Conservation (phyloP, 2,329 filamentous ascomycete genomes). For the Bipolaris cookei region DNA sequence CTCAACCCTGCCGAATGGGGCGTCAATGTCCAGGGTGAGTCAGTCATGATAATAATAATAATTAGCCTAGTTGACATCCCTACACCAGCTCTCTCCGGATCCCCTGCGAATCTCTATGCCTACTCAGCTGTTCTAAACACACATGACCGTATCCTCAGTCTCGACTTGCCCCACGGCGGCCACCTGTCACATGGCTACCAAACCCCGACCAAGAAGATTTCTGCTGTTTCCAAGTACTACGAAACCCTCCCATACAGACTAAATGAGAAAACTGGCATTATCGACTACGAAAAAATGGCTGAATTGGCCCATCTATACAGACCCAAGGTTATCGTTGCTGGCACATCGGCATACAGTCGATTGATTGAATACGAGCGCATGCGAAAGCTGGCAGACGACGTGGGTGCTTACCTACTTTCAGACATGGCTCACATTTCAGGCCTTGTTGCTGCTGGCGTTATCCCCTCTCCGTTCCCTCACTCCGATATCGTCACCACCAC, state of each 20-base stretch:
- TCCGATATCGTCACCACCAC: slow-evolving; percentile 98
- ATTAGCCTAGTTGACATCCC: slow-evolving; percentile 21
- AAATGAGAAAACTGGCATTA: slow-evolving; percentile 86
- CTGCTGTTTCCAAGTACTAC: slow-evolving; percentile 97
- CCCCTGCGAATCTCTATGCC: slow-evolving; percentile 77
- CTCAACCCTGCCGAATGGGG: slow-evolving; percentile 90
- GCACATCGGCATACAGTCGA: slow-evolving; percentile 97
- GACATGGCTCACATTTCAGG: slow-evolving; percentile 99
- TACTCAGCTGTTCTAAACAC: slow-evolving; percentile 92
- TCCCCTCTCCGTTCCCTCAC: slow-evolving; percentile 88
- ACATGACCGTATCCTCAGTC: slow-evolving; percentile 94
- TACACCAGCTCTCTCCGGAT: slow-evolving; percentile 75
- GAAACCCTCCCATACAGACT: slow-evolving; percentile 98
- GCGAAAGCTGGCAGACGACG: slow-evolving; percentile 91
- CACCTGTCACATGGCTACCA: slow-evolving; percentile 98
- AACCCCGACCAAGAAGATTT: slow-evolving; percentile 83
- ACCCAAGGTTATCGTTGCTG: slow-evolving; percentile 94
- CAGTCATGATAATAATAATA: background rate
- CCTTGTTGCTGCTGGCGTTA: slow-evolving; percentile 89
- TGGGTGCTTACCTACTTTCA: slow-evolving; percentile 92
- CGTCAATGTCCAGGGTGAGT: slow-evolving; percentile 89
- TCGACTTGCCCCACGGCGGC: slow-evolving; percentile 94
- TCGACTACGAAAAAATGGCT: slow-evolving; percentile 93
- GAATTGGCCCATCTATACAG: slow-evolving; percentile 91
- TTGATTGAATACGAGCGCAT: slow-evolving; percentile 96